Evolutionary conservation across 768 basidiomycete species (phyloP).

Genomic region (Infundibulicybe gibba): DNA sequence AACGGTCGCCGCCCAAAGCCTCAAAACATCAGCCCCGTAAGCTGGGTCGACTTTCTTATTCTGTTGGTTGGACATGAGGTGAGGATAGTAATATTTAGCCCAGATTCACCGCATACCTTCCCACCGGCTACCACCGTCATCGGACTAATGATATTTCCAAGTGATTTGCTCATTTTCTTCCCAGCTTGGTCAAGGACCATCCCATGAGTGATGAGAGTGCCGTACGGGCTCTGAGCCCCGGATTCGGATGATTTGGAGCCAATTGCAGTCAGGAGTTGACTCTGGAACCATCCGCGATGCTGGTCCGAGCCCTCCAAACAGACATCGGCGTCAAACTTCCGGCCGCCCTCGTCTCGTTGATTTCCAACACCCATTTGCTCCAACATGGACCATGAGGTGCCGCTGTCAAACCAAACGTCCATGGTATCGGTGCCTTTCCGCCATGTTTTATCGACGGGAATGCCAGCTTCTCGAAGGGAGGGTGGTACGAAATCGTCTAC

Average conservation of each 20-base stretch:
- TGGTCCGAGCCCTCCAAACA: conserved; percentile 97
- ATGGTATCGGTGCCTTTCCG: conserved; percentile 90
- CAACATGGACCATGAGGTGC: conserved; percentile 89
- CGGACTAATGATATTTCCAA: conserved; percentile 89
- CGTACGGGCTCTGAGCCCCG: conserved; percentile 54
- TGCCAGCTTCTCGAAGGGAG: conserved; percentile 44
- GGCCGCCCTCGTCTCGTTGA: conserved; percentile 17
- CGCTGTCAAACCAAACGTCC: conserved; percentile 99
- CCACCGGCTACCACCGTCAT: conserved; percentile 77
- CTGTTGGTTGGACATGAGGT: conserved; percentile 28
- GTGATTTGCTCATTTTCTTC: conserved; percentile 96
- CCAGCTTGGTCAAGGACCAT: conserved; percentile 92
- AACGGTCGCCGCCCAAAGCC: conserved; percentile 89
- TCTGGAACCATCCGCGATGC: conserved; percentile 99
- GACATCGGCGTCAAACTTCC: conserved; percentile 66
- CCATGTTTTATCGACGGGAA: conserved; percentile 44
- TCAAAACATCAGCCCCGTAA: conserved; percentile 83
- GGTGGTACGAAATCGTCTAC: conserved; percentile 79
- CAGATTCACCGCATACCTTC: conserved; percentile 39
- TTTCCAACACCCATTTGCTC: conserved; percentile 27
- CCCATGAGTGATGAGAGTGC: conserved; percentile 87
- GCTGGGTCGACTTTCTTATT: conserved; percentile 68
- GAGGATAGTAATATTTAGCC: not conserved
- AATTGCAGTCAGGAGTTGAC: conserved; percentile 81
- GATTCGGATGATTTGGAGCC: conserved; percentile 35